Evolutionary conservation across 2,329 filamentous ascomycete genomes (phyloP).

Genomic region (Fusarium sp.): DNA sequence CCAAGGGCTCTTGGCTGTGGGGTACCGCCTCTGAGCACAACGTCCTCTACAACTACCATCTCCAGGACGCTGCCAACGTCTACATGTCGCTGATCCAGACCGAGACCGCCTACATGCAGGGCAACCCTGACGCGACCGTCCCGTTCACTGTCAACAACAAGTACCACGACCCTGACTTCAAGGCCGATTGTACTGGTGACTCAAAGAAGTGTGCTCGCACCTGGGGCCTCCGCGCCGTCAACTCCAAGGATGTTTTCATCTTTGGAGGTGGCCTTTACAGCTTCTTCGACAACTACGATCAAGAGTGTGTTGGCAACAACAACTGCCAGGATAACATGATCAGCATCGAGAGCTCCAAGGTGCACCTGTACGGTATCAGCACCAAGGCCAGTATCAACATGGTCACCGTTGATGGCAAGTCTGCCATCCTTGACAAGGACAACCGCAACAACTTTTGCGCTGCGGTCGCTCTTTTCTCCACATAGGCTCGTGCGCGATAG

Average conservation of each 20-base stretch:
- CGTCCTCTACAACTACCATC: slow-evolving; percentile 86
- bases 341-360: slow-evolving; percentile 76
- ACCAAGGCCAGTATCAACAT: slow-evolving; percentile 84
- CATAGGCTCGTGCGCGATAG: slow-evolving; percentile 31
- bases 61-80: slow-evolving; percentile 82
- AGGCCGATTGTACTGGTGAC: slow-evolving; percentile 62
- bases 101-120: slow-evolving; percentile 91
- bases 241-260: slow-evolving; percentile 77
- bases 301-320: slow-evolving; percentile 76
- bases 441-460: slow-evolving; percentile 78
- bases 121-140: slow-evolving; percentile 80
- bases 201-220: slow-evolving; percentile 76
- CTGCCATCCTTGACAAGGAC: slow-evolving; percentile 68
- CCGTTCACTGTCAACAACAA: slow-evolving; percentile 73
- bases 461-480: slow-evolving; percentile 63
- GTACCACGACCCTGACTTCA: slow-evolving; percentile 79
- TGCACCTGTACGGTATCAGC: slow-evolving; percentile 78
- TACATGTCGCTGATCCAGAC: slow-evolving; percentile 90
- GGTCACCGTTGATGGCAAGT: slow-evolving; percentile 73
- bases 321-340: slow-evolving; percentile 86
- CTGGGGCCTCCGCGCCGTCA: slow-evolving; percentile 80
- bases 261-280: slow-evolving; percentile 84
- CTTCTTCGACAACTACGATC: slow-evolving; percentile 87
- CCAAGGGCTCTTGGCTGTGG: slow-evolving; percentile 84
- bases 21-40: slow-evolving; percentile 79